Base-by-base conservation (phyloP, 208 protist genomes). In the Trypanosoma avium region DNA sequence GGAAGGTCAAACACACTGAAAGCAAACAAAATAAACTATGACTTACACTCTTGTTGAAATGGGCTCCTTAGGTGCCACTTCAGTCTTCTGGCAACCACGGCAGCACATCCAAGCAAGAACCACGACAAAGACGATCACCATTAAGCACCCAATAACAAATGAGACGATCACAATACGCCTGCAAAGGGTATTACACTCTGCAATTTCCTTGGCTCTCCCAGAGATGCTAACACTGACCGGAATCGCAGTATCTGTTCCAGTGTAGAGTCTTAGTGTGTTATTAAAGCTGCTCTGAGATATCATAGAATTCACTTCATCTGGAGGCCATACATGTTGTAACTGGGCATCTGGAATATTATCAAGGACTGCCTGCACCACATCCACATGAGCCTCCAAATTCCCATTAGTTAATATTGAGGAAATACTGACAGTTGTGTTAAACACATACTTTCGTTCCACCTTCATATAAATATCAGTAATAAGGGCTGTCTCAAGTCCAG, bases 301-400 rank as follows among this genome's bases (percentile, higher is more conserved):
- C 48, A 72, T 46, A 10, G 66, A 72, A 19, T 59, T 72, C 19
- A 60, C 58, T 36, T 72, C 66, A 10, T 60, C 38, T n/a, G 66
- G 57, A 13, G 54, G 24, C 66, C 66, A 72, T 24, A 60, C 43
- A 24, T 72, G 66, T 17, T 59, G 56, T 22, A 71, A 40, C 0
- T 43, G 4, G 4, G 47, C 15, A 4, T 43, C 40, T 32, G 36
- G 17, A n/a, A 32, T 22, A 38, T 33, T 43, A 17, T 2, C 17
- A 12, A 58, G 19, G 15, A 65, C 2, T 24, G 4, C 27, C 49
- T 72, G 66, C 32, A 27, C 15, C 5, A 72, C 66, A 12, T 56
- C 52, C 17, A 72, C 26, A 33, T 26, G 19, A 4, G 24, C 58
- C 26, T 53, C 4, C 32, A 72, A n/a, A 12, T 19, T 4, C 4